phyloP scores from a whole-genome alignment of 805 yeast genomes.

The Cyberlindnera americana region DNA sequence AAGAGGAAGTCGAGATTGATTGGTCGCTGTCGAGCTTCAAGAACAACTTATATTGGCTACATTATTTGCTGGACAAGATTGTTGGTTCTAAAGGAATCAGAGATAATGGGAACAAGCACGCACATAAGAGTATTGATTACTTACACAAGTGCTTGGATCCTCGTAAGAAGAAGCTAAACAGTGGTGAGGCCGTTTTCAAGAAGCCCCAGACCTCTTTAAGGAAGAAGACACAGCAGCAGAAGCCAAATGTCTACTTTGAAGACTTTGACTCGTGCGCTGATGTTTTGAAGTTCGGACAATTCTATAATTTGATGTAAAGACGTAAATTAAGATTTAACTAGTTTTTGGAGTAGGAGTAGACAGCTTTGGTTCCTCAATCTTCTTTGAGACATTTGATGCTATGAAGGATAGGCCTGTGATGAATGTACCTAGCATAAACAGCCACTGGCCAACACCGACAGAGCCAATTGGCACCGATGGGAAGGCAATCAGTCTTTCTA shows the following conservation, averaged over 20 bases:
- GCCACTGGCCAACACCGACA: slow-evolving; percentile 57
- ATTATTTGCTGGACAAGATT: slow-evolving; percentile 52
- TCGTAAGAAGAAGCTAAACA: slow-evolving; percentile 23
- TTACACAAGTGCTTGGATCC: slow-evolving; percentile 36
- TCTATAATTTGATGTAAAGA: slow-evolving; percentile 3
- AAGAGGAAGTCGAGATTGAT: slow-evolving; percentile 32
- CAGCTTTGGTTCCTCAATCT: slow-evolving; percentile 8
- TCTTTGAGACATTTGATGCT: slow-evolving; percentile 1
- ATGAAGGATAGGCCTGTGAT: slow-evolving; percentile 27
- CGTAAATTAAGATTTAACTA: not conserved
- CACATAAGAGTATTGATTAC: slow-evolving; percentile 28
- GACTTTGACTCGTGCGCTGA: slow-evolving; percentile 27
- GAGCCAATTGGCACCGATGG: slow-evolving; percentile 64
- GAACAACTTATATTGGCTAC: slow-evolving; percentile 63
- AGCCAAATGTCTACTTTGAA: slow-evolving; percentile 19
- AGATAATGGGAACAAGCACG: slow-evolving; percentile 20
- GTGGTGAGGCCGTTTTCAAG: slow-evolving; percentile 20
- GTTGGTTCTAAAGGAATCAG: slow-evolving; percentile 38
- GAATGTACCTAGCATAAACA: slow-evolving; percentile 35
- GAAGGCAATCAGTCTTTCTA: slow-evolving; percentile 10
- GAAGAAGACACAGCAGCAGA: slow-evolving; percentile 16
- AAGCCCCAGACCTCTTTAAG: too few species aligned
- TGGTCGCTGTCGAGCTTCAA: slow-evolving; percentile 46
- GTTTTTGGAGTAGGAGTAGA: not conserved
- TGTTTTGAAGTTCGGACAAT: slow-evolving; percentile 18